Evolutionary conservation across 495 filamentous ascomycete genomes (phyloP).

Genomic region (Lindgomyces ingoldianus): DNA sequence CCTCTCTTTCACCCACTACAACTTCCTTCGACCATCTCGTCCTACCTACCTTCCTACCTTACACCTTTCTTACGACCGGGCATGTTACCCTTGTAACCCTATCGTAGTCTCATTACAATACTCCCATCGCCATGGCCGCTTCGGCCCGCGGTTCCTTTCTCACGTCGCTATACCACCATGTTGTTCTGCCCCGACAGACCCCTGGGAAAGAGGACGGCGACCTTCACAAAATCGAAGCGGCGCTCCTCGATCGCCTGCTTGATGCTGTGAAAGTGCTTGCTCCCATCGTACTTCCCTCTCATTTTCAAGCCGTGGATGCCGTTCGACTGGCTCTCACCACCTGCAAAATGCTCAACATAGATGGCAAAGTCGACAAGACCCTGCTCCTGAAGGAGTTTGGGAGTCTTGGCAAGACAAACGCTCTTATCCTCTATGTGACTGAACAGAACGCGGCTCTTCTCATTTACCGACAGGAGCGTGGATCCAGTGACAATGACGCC

Average conservation of each 20-base stretch:
- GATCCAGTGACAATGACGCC: slow-evolving; percentile 16
- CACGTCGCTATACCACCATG: slow-evolving; percentile 12
- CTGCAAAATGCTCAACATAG: slow-evolving; percentile 3
- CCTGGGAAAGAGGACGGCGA: slow-evolving; percentile 17
- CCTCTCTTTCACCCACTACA: background rate
- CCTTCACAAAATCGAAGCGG: background rate
- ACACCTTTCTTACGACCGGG: background rate
- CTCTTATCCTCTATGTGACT: slow-evolving; percentile 27
- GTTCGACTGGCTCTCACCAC: background rate
- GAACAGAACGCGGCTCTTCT: slow-evolving; percentile 33
- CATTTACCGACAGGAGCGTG: background rate
- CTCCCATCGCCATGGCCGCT: slow-evolving; percentile 19
- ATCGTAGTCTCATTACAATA: background rate
- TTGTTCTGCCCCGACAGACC: slow-evolving; percentile 13
- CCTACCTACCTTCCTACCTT: background rate
- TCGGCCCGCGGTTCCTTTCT: background rate
- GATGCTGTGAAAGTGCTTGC: background rate
- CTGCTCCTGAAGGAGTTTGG: slow-evolving; percentile 5
- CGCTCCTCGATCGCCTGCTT: slow-evolving; percentile 6
- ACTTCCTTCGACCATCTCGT: background rate
- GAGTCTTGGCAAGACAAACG: background rate
- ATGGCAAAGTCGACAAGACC: slow-evolving; percentile 20
- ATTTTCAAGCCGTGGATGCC: background rate
- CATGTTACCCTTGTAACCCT: background rate
- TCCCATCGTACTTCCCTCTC: background rate